These are phyloP conservation scores for Kurtzmaniella quercitrusa DNA, from an alignment of 1,139 yeast genomes.

Conservation along the genomic window DNA sequence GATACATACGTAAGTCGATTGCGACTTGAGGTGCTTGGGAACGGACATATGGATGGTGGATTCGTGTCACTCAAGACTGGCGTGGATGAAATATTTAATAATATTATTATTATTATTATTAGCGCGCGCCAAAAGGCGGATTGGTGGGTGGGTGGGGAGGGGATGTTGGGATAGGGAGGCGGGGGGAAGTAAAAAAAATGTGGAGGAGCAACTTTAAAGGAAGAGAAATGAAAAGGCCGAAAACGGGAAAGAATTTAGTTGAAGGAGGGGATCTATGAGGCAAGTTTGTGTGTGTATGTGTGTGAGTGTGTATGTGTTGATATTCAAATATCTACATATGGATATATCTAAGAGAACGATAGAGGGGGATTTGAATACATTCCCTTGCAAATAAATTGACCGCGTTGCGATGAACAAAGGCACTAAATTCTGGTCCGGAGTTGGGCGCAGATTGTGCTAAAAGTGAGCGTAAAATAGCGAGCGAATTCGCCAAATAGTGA, in stretches of 20 bases:
- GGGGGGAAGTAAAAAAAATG: too few relatives aligned
- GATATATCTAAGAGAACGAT: neutral
- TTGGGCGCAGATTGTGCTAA: too few relatives aligned
- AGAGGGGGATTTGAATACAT: too few relatives aligned
- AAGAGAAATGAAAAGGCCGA: too few relatives aligned
- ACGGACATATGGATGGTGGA: neutral
- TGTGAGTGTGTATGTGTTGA: neutral
- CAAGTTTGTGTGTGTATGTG: neutral
- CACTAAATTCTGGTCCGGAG: too few relatives aligned
- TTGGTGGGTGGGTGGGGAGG: neutral
- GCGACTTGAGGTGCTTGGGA: conserved; percentile 65
- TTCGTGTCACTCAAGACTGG: neutral
- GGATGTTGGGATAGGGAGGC: conserved; percentile 1
- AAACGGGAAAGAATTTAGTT: too few relatives aligned
- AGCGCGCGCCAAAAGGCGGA: neutral
- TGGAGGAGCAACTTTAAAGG: too few relatives aligned
- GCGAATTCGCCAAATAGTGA: too few relatives aligned
- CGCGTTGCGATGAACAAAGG: too few relatives aligned
- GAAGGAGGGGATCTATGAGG: too few relatives aligned
- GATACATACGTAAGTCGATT: conserved; percentile 59
- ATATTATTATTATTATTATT: neutral
- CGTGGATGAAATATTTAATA: neutral
- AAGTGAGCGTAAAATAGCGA: too few relatives aligned
- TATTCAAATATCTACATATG: neutral
- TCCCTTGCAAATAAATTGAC: too few relatives aligned